These are phyloP conservation scores for Albugo laibachii DNA, from an alignment of 352 stramenopile genomes.

Conservation along the genomic window DNA sequence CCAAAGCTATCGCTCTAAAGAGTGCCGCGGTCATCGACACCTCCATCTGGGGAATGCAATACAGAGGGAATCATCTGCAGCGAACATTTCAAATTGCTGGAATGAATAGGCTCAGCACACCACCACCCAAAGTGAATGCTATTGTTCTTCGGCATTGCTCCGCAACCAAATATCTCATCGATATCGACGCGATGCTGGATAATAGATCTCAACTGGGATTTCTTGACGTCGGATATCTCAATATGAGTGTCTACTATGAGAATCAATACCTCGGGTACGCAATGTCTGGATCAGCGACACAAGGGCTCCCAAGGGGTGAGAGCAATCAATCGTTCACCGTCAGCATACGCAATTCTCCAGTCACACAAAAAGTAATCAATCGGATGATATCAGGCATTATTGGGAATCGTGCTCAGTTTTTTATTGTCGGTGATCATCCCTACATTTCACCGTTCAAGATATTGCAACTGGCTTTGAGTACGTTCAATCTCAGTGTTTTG, in stretches of 20 bases:
- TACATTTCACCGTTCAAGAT: slow-evolving; percentile 20
- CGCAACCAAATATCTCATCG: slow-evolving; percentile 20
- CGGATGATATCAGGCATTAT: slow-evolving; percentile 23
- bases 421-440: slow-evolving; percentile 26
- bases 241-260: slow-evolving; percentile 44
- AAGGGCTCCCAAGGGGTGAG: slow-evolving; percentile 23
- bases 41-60: slow-evolving; percentile 23
- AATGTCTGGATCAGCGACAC: slow-evolving; percentile 17
- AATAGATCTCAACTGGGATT: slow-evolving; percentile 27
- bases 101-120: slow-evolving; percentile 34
- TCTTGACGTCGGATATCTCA: slow-evolving; percentile 35
- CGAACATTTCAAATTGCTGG: slow-evolving; percentile 20
- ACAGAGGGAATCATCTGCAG: slow-evolving; percentile 25
- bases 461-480: slow-evolving; percentile 18
- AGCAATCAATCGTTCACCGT: slow-evolving; percentile 26
- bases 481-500: slow-evolving; percentile 35
- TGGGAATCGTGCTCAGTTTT: slow-evolving; percentile 20
- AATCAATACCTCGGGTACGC: slow-evolving; percentile 42
- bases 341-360: slow-evolving; percentile 15
- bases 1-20: slow-evolving; percentile 17
- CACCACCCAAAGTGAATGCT: slow-evolving; percentile 22
- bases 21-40: slow-evolving; percentile 18
- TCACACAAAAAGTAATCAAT: slow-evolving; percentile 8
- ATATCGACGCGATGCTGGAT: slow-evolving; percentile 39
- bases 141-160: slow-evolving; percentile 27